phyloP scores from a whole-genome alignment of 2,329 filamentous ascomycete genomes.

The Verticillium albo-atrum region DNA sequence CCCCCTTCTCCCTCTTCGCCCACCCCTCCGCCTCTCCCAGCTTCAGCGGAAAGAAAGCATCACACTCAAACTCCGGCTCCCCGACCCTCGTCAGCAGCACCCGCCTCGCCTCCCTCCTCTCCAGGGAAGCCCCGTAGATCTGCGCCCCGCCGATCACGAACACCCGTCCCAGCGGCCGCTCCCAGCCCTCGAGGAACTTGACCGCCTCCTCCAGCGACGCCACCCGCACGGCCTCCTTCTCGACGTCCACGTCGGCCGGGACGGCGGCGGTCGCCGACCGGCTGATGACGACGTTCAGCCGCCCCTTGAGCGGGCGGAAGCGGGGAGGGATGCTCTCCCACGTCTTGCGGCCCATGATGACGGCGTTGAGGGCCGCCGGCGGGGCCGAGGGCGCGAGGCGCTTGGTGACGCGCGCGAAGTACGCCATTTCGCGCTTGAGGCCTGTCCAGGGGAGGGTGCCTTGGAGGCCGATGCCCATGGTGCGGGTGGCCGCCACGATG shows the following conservation, averaged over 20 bases:
- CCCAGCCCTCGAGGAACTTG: slow-evolving; percentile 34
- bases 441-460: slow-evolving; percentile 85
- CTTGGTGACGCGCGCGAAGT: slow-evolving; percentile 88
- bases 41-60: slow-evolving; percentile 66
- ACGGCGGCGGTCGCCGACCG: slow-evolving; percentile 30
- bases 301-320: slow-evolving; percentile 74
- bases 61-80: slow-evolving; percentile 66
- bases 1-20: slow-evolving; percentile 29
- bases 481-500: slow-evolving; percentile 87
- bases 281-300: slow-evolving; percentile 80
- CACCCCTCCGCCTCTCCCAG: slow-evolving; percentile 28
- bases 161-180: slow-evolving; percentile 46
- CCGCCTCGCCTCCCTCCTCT: slow-evolving; percentile 49
- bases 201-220: slow-evolving; percentile 56
- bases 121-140: slow-evolving; percentile 72
- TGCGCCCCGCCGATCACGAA: slow-evolving; percentile 90
- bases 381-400: slow-evolving; percentile 42
- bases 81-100: slow-evolving; percentile 66
- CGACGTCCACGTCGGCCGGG: slow-evolving; percentile 11
- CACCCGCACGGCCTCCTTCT: slow-evolving; percentile 52
- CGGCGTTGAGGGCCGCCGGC: slow-evolving; percentile 55
- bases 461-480: slow-evolving; percentile 79
- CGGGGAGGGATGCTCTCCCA: slow-evolving; percentile 83
- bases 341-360: slow-evolving; percentile 97
- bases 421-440: slow-evolving; percentile 87